Percentiles rank a stretch among this genome's conserved stretches.
Conservation (phyloP, 495 filamentous ascomycete species). For the Lophiotrema nucula region DNA sequence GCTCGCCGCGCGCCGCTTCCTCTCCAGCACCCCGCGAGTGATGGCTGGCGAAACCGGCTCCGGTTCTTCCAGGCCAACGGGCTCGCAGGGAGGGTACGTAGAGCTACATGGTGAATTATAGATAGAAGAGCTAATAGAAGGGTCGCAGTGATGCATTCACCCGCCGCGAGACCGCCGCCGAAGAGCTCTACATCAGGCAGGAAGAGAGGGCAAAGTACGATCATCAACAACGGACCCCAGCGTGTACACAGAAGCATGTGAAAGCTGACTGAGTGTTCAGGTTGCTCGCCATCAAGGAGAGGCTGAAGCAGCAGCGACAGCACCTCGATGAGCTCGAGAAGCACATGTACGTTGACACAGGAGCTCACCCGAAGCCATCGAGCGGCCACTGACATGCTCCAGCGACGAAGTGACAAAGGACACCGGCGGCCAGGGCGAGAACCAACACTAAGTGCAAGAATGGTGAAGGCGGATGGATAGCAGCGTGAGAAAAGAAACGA, state of each 20-base stretch:
- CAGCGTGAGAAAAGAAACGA: no score
- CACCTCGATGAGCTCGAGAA: conserved; percentile 68
- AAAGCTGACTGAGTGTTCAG: conserved; percentile 43
- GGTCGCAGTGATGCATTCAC: conserved; percentile 77
- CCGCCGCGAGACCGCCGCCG: conserved; percentile 81
- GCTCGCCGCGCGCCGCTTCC: conserved; percentile 31
- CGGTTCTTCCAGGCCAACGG: conserved; percentile 45
- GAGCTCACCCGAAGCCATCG: background rate
- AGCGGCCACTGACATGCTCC: background rate
- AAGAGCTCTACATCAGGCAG: conserved; percentile 77
- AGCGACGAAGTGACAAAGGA: conserved; percentile 31
- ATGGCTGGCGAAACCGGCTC: conserved; percentile 51
- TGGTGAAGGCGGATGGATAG: no score
- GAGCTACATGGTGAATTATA: background rate
- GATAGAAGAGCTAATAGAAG: background rate
- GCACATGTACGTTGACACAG: conserved; percentile 28
- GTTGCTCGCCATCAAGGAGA: conserved; percentile 65
- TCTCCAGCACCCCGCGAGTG: conserved; percentile 37
- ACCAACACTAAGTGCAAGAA: no score
- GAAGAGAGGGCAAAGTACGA: conserved; percentile 83
- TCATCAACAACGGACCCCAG: background rate
- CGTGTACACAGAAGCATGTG: conserved; percentile 4
- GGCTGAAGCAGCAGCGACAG: conserved; percentile 73
- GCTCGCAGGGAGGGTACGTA: conserved; percentile 43
- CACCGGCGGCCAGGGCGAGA: conserved; percentile 13